Conservation (phyloP, 2,329 filamentous ascomycete genomes). For the Aureobasidium sp. region DNA sequence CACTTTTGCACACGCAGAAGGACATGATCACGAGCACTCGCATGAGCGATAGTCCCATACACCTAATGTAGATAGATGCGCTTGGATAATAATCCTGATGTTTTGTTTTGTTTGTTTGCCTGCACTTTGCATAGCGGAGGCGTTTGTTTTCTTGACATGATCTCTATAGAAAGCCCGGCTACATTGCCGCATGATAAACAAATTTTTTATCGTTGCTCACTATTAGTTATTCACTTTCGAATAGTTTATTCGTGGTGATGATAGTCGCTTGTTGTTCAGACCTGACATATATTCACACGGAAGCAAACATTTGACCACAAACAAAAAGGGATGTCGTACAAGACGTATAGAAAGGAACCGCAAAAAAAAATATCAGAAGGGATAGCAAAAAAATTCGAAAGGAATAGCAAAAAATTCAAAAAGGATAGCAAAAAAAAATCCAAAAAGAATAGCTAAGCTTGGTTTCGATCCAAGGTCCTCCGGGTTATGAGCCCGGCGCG, state of each 20-base stretch:
- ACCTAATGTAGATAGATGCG: background rate
- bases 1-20: background rate
- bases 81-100: background rate
- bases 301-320: too few species aligned
- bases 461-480: slow-evolving; percentile 12
- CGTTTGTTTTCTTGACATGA: background rate
- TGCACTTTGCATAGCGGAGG: slow-evolving; percentile 5
- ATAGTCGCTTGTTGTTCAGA: too few species aligned
- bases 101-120: background rate
- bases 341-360: too few species aligned
- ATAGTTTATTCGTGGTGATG: too few species aligned
- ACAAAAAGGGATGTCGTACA: too few species aligned
- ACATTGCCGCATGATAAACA: background rate
- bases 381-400: too few species aligned
- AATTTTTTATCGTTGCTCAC: background rate
- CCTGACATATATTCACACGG: too few species aligned
- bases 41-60: background rate
- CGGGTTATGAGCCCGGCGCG: slow-evolving; percentile 12
- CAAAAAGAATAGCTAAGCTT: slow-evolving; percentile 9
- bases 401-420: too few species aligned
- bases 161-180: background rate
- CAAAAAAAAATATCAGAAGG: too few species aligned
- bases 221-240: background rate
- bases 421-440: too few species aligned
- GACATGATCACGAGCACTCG: background rate